Evolutionary conservation across 2,329 filamentous ascomycete genomes (phyloP), one percentile per base, ranked within the genome.

Genomic region (Pseudogymnoascus sp.): DNA sequence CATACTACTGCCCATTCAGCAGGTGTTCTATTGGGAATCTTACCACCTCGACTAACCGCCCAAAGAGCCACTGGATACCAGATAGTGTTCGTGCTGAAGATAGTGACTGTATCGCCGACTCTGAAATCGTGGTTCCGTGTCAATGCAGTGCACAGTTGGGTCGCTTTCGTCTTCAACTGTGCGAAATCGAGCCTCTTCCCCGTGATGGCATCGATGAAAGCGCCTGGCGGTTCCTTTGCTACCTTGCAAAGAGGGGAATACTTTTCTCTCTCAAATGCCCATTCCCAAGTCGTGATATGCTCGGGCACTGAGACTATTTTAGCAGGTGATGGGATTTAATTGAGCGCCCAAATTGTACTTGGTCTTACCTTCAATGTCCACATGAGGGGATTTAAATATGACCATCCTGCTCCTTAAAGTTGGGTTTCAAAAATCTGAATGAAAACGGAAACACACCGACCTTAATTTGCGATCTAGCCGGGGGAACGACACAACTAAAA

Each of bases 61-160:
- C 84, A 79, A 77, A 87, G 83, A 12, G 82, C 84, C 5, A 87
- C 80, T 0, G 85, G 85, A 68, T 87, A 88, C 84, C 84, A 88
- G 62, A 88, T 82, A 8, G 82, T 85, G 68, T 89, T 89, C 21
- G 81, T 81, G 61, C 80, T 81, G 73, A 87, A 88, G 1, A 89
- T 74, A 0, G 83, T 78, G 1, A 88, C 80, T 0, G 82, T 84
- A 4, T 88, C 77, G 1, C 81, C 81, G 14, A 77, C 69, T 44
- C 78, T 68, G 31, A 89, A 75, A 1, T 79, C 80, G 73, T 84
- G 82, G 12, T 80, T 78, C 64, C 77, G 80, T 6, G 80, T 78
- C 11, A 89, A 75, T 0, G 83, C 82, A 0, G 85, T 87, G 0
- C 84, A 86, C 11, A 89, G 77, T 64, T 81, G 77, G 0, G 80